Evolutionary conservation across 73 alveolate species (phyloP), one percentile per base, ranked within the genome.

Genomic region (Paramecium primaurelia): DNA sequence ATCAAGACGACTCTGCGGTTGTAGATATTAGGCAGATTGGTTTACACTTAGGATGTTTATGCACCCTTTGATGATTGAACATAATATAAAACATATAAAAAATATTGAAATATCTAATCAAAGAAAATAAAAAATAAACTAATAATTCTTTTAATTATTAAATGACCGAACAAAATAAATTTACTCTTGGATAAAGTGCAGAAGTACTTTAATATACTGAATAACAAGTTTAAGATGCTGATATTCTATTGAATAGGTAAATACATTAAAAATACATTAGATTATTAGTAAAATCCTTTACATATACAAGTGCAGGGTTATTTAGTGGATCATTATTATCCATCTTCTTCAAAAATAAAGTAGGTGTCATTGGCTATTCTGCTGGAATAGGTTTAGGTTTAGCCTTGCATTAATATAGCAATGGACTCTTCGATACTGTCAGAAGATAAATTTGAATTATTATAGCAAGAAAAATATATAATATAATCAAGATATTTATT

Each of bases 1-100:
- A 34, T 37, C 20, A 44, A 80, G 91, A 80, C 30, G 91, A 80
- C n/a, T 80, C 91, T 26, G 37, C 49, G 42, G 91, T 45, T 6
- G 3, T 80, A 2, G 91, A 80, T 20, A 49, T 42, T n/a, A 80
- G 91, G 58, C 91, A 80, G 38, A 80, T 80, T 36, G 91, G 91
- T 37, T 80, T 80, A 44, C 91, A 80, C 30, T 45, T 80, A 42
- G 91, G 91, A 25, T 80, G 91, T 10, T 28, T 51, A 42, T 28
- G 11, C 28, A 32, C 84, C 49, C 9, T 12, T 40, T 40, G 49
- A 32, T 59, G 47, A 64, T 64, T 64, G 47, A 32, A 4, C 20
- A 32, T 14, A 28, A 64, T 64, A 64, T 32, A 25, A 22, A 64
- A 64, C 30, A 64, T 54, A 54, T 47, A 47, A 59, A 59, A 7